Conservation (phyloP, 768 basidiomycete species). For the Lepiota brunneoincarnata region DNA sequence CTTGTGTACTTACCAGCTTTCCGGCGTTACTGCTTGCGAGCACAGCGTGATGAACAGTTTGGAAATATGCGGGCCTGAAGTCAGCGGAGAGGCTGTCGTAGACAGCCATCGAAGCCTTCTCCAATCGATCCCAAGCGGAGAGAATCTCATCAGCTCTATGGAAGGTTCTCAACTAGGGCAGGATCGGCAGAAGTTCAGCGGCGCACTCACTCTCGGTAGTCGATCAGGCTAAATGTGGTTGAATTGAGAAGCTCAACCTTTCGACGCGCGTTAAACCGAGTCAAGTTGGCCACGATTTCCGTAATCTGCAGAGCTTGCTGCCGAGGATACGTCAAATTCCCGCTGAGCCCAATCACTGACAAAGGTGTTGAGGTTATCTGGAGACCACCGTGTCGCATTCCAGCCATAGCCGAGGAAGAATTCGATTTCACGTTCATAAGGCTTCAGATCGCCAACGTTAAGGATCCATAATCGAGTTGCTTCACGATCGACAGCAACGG, state of each 20-base stretch:
- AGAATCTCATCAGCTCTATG: conserved; percentile 57
- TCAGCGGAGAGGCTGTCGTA: conserved; percentile 48
- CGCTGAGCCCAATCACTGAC: conserved; percentile 59
- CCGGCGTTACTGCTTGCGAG: conserved; percentile 56
- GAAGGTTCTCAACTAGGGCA: not conserved
- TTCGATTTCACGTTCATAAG: conserved; percentile 68
- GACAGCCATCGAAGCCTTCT: conserved; percentile 47
- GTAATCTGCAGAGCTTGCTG: conserved; percentile 41
- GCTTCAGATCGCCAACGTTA: conserved; percentile 77
- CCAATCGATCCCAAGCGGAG: conserved; percentile 46
- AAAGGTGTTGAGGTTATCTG: conserved; percentile 50
- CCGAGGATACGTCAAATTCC: conserved; percentile 51
- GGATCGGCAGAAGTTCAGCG: not conserved
- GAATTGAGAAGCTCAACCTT: conserved; percentile 66
- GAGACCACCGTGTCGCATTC: conserved; percentile 55
- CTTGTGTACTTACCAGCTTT: conserved; percentile 35
- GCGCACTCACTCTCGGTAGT: conserved; percentile 63
- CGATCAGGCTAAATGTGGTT: conserved; percentile 60
- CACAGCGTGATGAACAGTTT: conserved; percentile 68
- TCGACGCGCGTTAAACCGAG: conserved; percentile 53
- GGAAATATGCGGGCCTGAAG: conserved; percentile 61
- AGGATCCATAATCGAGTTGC: conserved; percentile 66
- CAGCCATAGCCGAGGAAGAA: conserved; percentile 67
- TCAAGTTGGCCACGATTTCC: conserved; percentile 53
- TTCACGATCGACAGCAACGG: conserved; percentile 56